Evolutionary conservation across 208 protist genomes (phyloP).

Genomic region (Trypanosoma avium): DNA sequence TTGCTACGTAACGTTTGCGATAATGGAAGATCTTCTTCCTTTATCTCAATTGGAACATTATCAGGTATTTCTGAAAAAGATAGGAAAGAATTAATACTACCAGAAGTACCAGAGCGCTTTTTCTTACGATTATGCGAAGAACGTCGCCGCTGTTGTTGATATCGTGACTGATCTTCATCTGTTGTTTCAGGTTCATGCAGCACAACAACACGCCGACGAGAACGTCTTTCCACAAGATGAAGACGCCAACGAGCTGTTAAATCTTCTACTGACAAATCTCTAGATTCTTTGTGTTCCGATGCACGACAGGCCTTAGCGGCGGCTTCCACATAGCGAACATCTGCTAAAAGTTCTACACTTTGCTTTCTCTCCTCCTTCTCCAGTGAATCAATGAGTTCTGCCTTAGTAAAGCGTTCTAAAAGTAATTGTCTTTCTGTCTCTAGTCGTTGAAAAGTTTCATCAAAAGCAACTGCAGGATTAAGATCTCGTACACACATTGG

Average conservation of each 20-base stretch:
- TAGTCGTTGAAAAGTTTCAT: slow-evolving; percentile 40
- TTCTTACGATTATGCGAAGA: slow-evolving; percentile 33
- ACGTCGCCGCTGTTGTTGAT: slow-evolving; percentile 9
- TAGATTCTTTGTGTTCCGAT: slow-evolving; percentile 17
- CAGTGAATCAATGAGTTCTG: slow-evolving; percentile 42
- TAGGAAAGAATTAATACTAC: slow-evolving; percentile 34
- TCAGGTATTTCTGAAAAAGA: slow-evolving; percentile 47
- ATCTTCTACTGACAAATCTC: slow-evolving; percentile 30
- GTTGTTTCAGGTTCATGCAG: slow-evolving; percentile 38
- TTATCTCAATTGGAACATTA: slow-evolving; percentile 49
- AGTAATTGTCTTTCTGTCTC: slow-evolving; percentile 21
- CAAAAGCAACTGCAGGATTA: slow-evolving; percentile 38
- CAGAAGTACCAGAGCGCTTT: slow-evolving; percentile 7
- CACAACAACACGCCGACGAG: slow-evolving; percentile 34
- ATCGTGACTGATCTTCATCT: no score
- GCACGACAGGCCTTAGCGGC: slow-evolving; percentile 19
- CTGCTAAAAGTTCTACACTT: slow-evolving; percentile 52
- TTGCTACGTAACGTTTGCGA: not conserved
- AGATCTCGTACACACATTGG: slow-evolving; percentile 52
- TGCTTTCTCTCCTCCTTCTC: slow-evolving; percentile 50
- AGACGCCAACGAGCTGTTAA: slow-evolving; percentile 46
- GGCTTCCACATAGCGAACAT: slow-evolving; percentile 37
- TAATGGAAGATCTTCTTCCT: slow-evolving; percentile 28
- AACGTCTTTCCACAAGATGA: slow-evolving; percentile 31
- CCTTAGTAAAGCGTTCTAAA: slow-evolving; percentile 25